Evolutionary conservation across 1,139 yeast genomes (phyloP), one percentile per base, ranked within the genome.

Genomic region (Debaryomyces coudertii): DNA sequence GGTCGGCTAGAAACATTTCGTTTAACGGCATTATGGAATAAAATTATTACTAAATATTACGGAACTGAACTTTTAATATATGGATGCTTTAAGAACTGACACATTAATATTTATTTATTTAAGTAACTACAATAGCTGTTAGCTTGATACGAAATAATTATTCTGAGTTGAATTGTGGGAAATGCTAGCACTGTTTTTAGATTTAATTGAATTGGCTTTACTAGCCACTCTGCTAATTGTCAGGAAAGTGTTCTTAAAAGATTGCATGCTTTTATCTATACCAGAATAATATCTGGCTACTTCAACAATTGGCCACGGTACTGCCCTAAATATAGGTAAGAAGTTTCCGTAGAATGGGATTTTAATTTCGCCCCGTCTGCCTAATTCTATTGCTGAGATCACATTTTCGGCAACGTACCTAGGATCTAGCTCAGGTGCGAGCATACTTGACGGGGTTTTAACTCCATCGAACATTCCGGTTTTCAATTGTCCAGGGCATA

Each of bases 391-490:
- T 0, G 88, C 81, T 6, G 63, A 60, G n/a, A 83, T 69, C 2
- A 90, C 77, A 38, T 68, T 69, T 5, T 59, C 56, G 0, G 97
- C 96, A 8, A 90, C 86, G 48, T 72, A 71, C 9, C 57, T 57
- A 0, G 95, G 90, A 25, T 84, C 85, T 40, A 90, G 68, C 52
- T 87, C 88, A 0, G 97, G 98, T 0, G 98, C 98, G 14, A 90
- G 62, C 3, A 85, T 50, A 1, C 74, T 66, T 4, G 88, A 83
- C 0, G 97, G 97, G 0, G 96, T 85, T 24, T 63, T 54, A 5
- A 92, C 87, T 2, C 84, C 82, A 27, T 68, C 69, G 61, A 92
- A 92, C 88, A 92, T 78, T 5, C 64, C 58, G 0, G 97, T 89
- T 45, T 74, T 77, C 49, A 92, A 63, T 60, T 92, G 97, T 0